These are phyloP conservation scores for Pichia nanzhaoensis DNA, from an alignment of 805 yeast genomes.

Conservation along the genomic window DNA sequence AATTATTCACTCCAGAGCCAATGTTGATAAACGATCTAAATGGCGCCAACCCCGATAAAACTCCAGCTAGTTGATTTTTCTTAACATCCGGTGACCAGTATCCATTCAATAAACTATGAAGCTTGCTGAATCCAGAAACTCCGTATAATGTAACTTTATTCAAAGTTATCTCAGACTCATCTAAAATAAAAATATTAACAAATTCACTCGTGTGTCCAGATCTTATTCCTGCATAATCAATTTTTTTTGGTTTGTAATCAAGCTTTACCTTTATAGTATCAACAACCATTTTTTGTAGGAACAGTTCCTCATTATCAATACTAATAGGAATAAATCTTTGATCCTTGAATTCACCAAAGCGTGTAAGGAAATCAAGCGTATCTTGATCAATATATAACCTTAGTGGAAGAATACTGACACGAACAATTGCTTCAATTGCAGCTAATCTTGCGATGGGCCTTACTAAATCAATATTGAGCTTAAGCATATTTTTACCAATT, in stretches of 20 bases:
- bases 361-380: slow-evolving; percentile 71
- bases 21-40: slow-evolving; percentile 68
- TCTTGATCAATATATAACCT: slow-evolving; percentile 89
- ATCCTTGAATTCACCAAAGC: slow-evolving; percentile 81
- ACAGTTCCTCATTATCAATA: slow-evolving; percentile 52
- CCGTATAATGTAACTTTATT: slow-evolving; percentile 65
- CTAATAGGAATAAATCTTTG: slow-evolving; percentile 49
- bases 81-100: slow-evolving; percentile 87
- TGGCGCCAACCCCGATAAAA: slow-evolving; percentile 80
- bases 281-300: slow-evolving; percentile 61
- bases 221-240: slow-evolving; percentile 76
- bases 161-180: slow-evolving; percentile 71
- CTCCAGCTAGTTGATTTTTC: slow-evolving; percentile 71
- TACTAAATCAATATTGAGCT: slow-evolving; percentile 45
- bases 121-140: slow-evolving; percentile 59
- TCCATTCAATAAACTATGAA: slow-evolving; percentile 51
- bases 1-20: slow-evolving; percentile 69
- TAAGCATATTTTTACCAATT: slow-evolving; percentile 57
- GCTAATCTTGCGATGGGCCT: slow-evolving; percentile 58
- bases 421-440: slow-evolving; percentile 60
- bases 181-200: slow-evolving; percentile 81
- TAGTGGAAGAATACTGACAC: slow-evolving; percentile 58
- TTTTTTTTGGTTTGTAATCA: slow-evolving; percentile 87
- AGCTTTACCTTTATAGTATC: slow-evolving; percentile 55
- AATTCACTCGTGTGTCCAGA: slow-evolving; percentile 85